Conservation (phyloP, 371 early-diverging fungal genomes). For the Circinella minor region DNA sequence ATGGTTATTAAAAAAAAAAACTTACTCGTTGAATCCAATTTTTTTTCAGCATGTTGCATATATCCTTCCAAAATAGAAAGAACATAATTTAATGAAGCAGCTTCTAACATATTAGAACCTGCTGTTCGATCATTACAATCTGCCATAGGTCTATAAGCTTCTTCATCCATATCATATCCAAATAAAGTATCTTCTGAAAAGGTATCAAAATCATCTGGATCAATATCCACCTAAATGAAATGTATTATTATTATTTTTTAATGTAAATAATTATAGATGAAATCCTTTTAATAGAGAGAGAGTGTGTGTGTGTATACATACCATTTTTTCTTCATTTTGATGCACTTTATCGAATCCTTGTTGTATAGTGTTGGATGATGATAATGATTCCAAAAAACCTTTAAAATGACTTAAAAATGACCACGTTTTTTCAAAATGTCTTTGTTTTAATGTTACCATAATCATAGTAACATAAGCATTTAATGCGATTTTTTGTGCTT, state of each 20-base stretch:
- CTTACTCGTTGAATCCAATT: slow-evolving; percentile 27
- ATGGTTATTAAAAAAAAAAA: neutral
- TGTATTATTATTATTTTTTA: too few species aligned
- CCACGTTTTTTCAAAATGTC: slow-evolving; percentile 54
- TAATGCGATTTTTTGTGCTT: slow-evolving; percentile 49
- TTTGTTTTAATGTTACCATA: slow-evolving; percentile 50
- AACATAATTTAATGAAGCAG: slow-evolving; percentile 42
- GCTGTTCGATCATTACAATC: slow-evolving; percentile 34
- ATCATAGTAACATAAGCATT: slow-evolving; percentile 55
- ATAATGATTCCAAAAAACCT: slow-evolving; percentile 44
- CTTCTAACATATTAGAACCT: slow-evolving; percentile 45
- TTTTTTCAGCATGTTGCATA: slow-evolving; percentile 39
- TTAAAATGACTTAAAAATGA: slow-evolving; percentile 48
- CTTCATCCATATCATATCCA: slow-evolving; percentile 54
- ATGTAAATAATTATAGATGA: neutral
- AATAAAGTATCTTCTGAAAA: slow-evolving; percentile 53
- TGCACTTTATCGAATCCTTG: slow-evolving; percentile 16
- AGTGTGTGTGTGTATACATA: slow-evolving; percentile 2
- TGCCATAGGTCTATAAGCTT: slow-evolving; percentile 37
- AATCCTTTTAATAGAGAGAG: too few species aligned
- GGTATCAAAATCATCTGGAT: slow-evolving; percentile 48
- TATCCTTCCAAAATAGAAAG: slow-evolving; percentile 40
- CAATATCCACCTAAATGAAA: slow-evolving; percentile 39
- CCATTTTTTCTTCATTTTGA: slow-evolving; percentile 41
- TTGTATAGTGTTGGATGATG: slow-evolving; percentile 11